Conservation (phyloP, 83 land plant genomes). For the Isoetes engelmannii region DNA sequence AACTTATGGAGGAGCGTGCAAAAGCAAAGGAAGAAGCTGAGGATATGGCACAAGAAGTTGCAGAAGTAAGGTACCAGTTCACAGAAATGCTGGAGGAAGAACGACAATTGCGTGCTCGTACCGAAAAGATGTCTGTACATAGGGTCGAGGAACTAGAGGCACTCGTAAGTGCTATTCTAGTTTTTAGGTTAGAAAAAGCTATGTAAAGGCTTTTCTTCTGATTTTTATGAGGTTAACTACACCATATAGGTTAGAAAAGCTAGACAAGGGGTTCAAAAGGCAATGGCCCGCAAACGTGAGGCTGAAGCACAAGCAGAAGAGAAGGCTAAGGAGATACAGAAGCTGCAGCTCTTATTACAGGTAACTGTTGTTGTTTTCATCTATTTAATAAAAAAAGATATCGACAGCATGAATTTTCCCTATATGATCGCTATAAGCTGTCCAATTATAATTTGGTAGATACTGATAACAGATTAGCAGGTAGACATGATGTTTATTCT, state of each 20-base stretch:
- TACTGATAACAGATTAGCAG: too few species aligned
- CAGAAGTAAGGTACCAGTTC: slow-evolving; percentile 77
- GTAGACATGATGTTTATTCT: too few species aligned
- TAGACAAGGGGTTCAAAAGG: slow-evolving; percentile 18
- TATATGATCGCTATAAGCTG: too few species aligned
- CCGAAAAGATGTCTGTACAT: slow-evolving; percentile 69
- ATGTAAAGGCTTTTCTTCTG: background rate
- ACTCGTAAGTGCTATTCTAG: slow-evolving; percentile 41
- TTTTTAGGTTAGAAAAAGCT: background rate
- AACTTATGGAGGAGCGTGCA: slow-evolving; percentile 53
- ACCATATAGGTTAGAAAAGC: slow-evolving; percentile 31
- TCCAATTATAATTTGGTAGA: too few species aligned
- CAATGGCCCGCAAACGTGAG: slow-evolving; percentile 18
- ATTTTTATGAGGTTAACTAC: slow-evolving; percentile 6
- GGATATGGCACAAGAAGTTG: slow-evolving; percentile 93
- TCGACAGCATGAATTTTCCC: too few species aligned
- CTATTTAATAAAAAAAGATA: too few species aligned
- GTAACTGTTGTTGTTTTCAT: too few species aligned
- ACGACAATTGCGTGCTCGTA: slow-evolving; percentile 63
- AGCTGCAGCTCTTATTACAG: slow-evolving; percentile 8
- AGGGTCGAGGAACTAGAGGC: slow-evolving; percentile 71
- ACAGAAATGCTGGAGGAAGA: slow-evolving; percentile 74
- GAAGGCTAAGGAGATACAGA: slow-evolving; percentile 14
- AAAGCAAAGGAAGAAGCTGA: slow-evolving; percentile 92
- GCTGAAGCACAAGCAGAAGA: slow-evolving; percentile 26